Evolutionary conservation across 2,329 filamentous ascomycete genomes (phyloP), one percentile per base, ranked within the genome.

Genomic region (Phialemonium atrogriseum): DNA sequence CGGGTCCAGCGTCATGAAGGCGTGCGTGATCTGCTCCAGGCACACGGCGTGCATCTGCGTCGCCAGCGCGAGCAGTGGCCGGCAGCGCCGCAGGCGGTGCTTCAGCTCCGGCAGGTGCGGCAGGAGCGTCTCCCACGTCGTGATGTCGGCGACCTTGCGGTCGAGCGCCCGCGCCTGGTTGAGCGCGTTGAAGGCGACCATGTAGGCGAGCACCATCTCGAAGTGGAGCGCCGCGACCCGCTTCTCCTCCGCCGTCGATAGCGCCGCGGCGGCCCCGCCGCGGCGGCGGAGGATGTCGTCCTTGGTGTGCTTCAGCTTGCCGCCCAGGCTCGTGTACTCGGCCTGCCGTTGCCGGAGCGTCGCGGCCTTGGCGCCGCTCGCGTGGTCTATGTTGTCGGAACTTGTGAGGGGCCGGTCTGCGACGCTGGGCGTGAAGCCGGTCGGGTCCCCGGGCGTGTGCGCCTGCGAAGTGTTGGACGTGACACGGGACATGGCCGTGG

Each of bases 241-340:
- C 43, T 62, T 64, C 32, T 55, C 49, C 15, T 58, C 58, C 6
- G 50, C 33, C n/a, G 54, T 49, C 21, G 49, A 43, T 12, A 45
- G 47, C 5, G 42, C 33, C n/a, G 49, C 48, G 8, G 45, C 45
- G 25, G 38, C 37, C 25, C 37, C 44, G 31, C 38, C 38, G 24
- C 35, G 40, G n/a, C 34, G 38, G 16, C 46, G 50, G 5, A 52
- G 41, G 21, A 70, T 58, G 11, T 53, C 60, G 39, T 77, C 72
- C 16, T 69, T 66, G 10, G 62, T 55, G 38, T 73, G 70, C 54
- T 77, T 77, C 12, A 76, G 54, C 32, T 59, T 64, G 19, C 58
- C 64, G 3, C 66, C 72, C 7, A 73, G 44, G 3, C 39, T 47
- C 17, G 49, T 51, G 41, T 63, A 64, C 19, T 46, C 51, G 10